phyloP scores from a whole-genome alignment of 805 yeast species.

The Cyberlindnera saturnus region DNA sequence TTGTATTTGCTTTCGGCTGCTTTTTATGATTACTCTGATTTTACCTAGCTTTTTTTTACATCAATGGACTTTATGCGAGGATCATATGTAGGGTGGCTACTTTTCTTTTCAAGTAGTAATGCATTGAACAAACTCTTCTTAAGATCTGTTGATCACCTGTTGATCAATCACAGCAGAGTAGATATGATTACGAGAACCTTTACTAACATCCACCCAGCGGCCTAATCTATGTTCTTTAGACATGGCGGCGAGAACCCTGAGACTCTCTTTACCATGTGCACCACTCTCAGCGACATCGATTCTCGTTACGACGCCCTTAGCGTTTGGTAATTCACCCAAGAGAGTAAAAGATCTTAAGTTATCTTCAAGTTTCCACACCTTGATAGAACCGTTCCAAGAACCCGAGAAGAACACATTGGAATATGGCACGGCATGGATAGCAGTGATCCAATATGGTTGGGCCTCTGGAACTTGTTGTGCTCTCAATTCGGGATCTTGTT shows the following conservation, averaged over 20 bases:
- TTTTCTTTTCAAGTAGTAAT: neutral
- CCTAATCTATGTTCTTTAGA: constrained; percentile 87
- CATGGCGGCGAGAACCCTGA: constrained; percentile 58
- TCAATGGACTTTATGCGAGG: neutral
- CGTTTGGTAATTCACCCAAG: constrained; percentile 50
- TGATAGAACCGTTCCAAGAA: constrained; percentile 75
- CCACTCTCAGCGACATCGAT: constrained; percentile 53
- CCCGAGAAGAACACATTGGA: constrained; percentile 83
- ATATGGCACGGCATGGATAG: constrained; percentile 76
- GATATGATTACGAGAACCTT: constrained; percentile 71
- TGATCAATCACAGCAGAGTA: constrained; percentile 46
- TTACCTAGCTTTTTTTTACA: neutral
- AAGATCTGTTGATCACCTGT: constrained; percentile 22
- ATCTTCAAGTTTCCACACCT: constrained; percentile 70
- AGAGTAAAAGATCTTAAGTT: constrained; percentile 54
- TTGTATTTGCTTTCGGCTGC: neutral
- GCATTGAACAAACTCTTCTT: neutral
- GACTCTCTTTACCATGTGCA: constrained; percentile 43
- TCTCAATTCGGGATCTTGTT: constrained; percentile 30
- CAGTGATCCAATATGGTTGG: constrained; percentile 83
- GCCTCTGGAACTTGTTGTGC: constrained; percentile 55
- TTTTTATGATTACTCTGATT: neutral
- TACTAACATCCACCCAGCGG: constrained; percentile 65
- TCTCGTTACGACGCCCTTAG: constrained; percentile 64
- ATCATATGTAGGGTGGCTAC: neutral